Conservation (phyloP, 2,329 filamentous ascomycete species). For the Curvularia eragrostidis region DNA sequence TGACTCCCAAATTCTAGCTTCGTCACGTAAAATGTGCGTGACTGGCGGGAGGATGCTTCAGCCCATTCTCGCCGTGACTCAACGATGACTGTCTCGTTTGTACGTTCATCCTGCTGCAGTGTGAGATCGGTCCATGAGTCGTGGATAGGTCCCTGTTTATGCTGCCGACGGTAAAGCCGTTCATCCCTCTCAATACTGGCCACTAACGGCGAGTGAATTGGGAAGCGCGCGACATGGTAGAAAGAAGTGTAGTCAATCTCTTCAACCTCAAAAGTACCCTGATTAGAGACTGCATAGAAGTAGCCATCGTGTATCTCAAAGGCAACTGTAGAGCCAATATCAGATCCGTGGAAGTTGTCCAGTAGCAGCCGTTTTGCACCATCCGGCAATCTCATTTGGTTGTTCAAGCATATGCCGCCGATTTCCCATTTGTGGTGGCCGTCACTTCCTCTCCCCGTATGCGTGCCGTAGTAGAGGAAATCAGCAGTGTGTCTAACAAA, state of each 20-base stretch:
- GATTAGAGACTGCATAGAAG: conserved; percentile 75
- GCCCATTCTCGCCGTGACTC: conserved; percentile 75
- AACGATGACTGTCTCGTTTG: conserved; percentile 65
- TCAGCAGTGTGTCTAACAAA: conserved; percentile 70
- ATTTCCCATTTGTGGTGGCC: conserved; percentile 70
- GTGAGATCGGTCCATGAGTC: conserved; percentile 75
- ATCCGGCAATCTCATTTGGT: conserved; percentile 53
- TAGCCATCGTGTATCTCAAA: conserved; percentile 72
- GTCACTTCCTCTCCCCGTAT: conserved; percentile 61
- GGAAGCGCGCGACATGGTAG: conserved; percentile 71
- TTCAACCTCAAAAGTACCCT: conserved; percentile 66
- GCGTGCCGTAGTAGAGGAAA: conserved; percentile 71
- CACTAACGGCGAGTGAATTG: conserved; percentile 57
- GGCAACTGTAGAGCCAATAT: conserved; percentile 71
- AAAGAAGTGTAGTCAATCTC: conserved; percentile 72
- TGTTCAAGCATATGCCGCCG: conserved; percentile 48
- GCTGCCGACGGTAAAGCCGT: conserved; percentile 69
- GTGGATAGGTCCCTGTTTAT: conserved; percentile 74
- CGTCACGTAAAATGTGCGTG: conserved; percentile 70
- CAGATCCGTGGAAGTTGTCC: conserved; percentile 66
- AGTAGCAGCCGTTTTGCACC: conserved; percentile 59
- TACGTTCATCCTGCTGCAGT: conserved; percentile 66
- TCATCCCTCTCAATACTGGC: conserved; percentile 54
- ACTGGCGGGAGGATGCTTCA: conserved; percentile 61
- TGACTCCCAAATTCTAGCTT: conserved; percentile 54